Conservation (phyloP, 441 rosid genomes). For the Euphorbia celastroides region DNA sequence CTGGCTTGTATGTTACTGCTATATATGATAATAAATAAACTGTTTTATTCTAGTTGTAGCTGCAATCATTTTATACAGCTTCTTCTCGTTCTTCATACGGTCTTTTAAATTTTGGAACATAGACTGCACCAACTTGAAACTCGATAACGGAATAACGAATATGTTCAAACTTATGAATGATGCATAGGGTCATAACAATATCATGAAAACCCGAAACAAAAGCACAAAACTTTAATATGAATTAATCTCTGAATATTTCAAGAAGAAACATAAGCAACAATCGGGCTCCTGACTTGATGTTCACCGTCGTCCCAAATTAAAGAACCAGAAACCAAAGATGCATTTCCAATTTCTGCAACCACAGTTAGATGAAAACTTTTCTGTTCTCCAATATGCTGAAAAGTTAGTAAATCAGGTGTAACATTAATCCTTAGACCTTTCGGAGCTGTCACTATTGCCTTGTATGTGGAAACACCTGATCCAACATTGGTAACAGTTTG, state of each 20-base stretch:
- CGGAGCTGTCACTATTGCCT: conserved; percentile 16
- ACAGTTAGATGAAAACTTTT: conserved; percentile 15
- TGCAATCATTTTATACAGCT: too few species aligned
- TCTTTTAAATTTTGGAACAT: too few species aligned
- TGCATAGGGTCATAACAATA: too few species aligned
- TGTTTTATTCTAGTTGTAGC: too few species aligned
- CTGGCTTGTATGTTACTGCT: conserved; percentile 13
- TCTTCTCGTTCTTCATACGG: too few species aligned
- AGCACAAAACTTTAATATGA: too few species aligned
- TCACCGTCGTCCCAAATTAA: conserved; percentile 36
- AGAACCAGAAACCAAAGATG: conserved; percentile 18
- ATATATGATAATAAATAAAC: conserved; percentile 23
- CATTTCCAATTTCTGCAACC: conserved; percentile 11
- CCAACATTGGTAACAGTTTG: conserved; percentile 34
- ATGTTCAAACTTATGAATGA: too few species aligned
- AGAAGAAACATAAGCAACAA: conserved; percentile 17
- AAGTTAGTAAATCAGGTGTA: conserved; percentile 18
- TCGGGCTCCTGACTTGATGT: conserved; percentile 31
- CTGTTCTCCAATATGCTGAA: conserved; percentile 17
- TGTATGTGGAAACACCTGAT: conserved; percentile 23
- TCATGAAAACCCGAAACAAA: too few species aligned
- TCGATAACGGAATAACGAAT: too few species aligned
- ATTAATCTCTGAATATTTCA: neutral
- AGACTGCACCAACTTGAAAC: too few species aligned
- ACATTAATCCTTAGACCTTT: conserved; percentile 21